Base-by-base conservation (phyloP, 1,284 basidiomycete genomes). In the Peniophora sp. region DNA sequence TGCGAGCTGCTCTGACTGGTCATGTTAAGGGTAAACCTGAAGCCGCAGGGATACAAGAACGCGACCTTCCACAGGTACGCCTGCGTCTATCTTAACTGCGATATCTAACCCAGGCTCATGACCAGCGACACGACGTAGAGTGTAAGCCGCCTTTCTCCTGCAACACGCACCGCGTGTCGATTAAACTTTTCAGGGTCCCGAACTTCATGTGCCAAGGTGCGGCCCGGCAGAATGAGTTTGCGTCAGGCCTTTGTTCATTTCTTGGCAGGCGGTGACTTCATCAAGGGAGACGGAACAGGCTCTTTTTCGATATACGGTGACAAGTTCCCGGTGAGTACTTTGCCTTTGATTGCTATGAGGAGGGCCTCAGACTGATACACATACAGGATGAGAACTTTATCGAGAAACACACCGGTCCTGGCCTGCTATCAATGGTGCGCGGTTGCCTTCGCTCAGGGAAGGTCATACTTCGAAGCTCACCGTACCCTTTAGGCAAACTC, bases 241-340 rank as follows among this genome's bases (percentile, higher is more conserved):
- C 27, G 22, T 34, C 20, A 17, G 27, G 15, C 15, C 3, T 18
- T 34, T 32, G 27, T 32, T 32, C 27, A 32, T 32, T 32, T 12
- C 12, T 32, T 36, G 20, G 36, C 52, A 89, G 87, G 89, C 47
- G 90, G 92, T 1, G 92, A 96, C 64, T 95, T 95, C 59, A 60
- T 92, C 52, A 90, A 89, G 56, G 83, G 82, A 17, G 95, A 99
- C 60, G 96, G 96, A 18, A 97, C 95, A 0, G 97, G 96, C 1
- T 84, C 86, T 0, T 92, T 93, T 65, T 94, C 89, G 23, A 95
- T 99, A 62, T 98, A 97, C 62, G 96, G 96, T 24, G 85, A 90
- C 62, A 89, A 92, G 59, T 95, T 95, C 59, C 88, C 87, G 0
- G 88, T 91, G 52, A 51, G 78, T 69, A 44, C 18, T 41, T 8